phyloP scores from a whole-genome alignment of 2,329 filamentous ascomycete species.

The Trichophyton equinum region DNA sequence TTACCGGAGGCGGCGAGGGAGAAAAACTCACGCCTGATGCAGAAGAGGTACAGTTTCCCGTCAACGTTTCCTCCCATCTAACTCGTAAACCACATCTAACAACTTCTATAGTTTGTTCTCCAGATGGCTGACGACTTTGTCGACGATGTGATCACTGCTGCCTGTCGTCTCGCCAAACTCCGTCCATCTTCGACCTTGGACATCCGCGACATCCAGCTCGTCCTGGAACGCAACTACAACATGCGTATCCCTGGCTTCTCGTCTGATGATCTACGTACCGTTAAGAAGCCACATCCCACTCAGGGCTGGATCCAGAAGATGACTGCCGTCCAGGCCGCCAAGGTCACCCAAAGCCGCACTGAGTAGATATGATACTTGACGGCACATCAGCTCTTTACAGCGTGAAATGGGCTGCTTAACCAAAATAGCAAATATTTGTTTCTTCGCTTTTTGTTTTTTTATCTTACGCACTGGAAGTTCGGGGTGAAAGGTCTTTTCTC shows the following conservation, averaged over 20 bases:
- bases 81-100: neutral
- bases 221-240: slow-evolving; percentile 75
- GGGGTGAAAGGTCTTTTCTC: neutral
- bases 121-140: slow-evolving; percentile 89
- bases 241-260: slow-evolving; percentile 90
- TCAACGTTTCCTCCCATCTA: neutral
- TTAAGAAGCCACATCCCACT: slow-evolving; percentile 83
- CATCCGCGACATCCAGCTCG: slow-evolving; percentile 71
- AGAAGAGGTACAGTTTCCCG: slow-evolving; percentile 60
- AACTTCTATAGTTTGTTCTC: slow-evolving; percentile 57
- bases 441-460: slow-evolving; percentile 1
- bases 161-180: slow-evolving; percentile 86
- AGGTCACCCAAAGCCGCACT: slow-evolving; percentile 44
- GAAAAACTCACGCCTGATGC: slow-evolving; percentile 80
- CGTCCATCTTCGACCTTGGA: slow-evolving; percentile 83
- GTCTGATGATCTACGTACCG: slow-evolving; percentile 84
- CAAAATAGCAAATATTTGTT: neutral
- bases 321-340: slow-evolving; percentile 88
- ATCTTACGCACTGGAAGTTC: neutral
- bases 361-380: slow-evolving; percentile 20
- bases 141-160: slow-evolving; percentile 73
- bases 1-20: slow-evolving; percentile 66
- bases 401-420: neutral
- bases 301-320: slow-evolving; percentile 91
- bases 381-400: neutral